Evolutionary conservation across 2,329 filamentous ascomycete genomes (phyloP), one percentile per base, ranked within the genome.

Genomic region (Diplodia scrobiculata): DNA sequence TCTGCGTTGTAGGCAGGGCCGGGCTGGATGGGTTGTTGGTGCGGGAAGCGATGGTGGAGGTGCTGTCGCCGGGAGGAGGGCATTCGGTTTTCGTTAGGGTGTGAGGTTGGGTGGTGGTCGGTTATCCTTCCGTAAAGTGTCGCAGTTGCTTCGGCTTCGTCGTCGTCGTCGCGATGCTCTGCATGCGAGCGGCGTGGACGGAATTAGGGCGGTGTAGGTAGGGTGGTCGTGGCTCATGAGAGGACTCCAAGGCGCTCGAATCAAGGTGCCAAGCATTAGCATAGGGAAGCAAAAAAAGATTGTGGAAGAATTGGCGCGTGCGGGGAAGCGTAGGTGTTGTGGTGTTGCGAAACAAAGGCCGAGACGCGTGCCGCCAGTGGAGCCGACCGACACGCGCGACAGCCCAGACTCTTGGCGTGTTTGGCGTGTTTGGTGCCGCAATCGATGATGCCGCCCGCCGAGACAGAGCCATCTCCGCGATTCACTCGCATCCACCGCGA

Each of bases 11-110:
- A 25, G 21, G 70, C 77, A 68, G 81, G 74, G 50, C 29, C 21
- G 25, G 29, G 21, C 21, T 58, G 36, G 27, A 13, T 25, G 3
- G 21, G 50, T 32, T 76, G 74, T n/a, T 45, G 41, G 17, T 2
- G 21, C 21, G 67, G 75, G 74, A 55, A 78, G 73, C 71, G 78
- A 76, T 72, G 79, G 71, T 68, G 68, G 71, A 68, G 52, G n/a
- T 54, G 32, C 10, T 19, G 52, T 25, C 21, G 48, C 19, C 68
- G 77, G 74, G 76, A 72, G 73, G 75, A 67, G 72, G 74, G 77
- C 78, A 80, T 80, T 78, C 77, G 41, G 77, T 69, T 73, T 73
- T 73, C 68, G 72, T 69, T 72, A 25, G 41, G 6, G 51, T 17
- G 14, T 47, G 62, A 9, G 25, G 17, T 19, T 41, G 36, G 62